phyloP scores from a whole-genome alignment of 495 filamentous ascomycete species.

The Daldinia decipiens region DNA sequence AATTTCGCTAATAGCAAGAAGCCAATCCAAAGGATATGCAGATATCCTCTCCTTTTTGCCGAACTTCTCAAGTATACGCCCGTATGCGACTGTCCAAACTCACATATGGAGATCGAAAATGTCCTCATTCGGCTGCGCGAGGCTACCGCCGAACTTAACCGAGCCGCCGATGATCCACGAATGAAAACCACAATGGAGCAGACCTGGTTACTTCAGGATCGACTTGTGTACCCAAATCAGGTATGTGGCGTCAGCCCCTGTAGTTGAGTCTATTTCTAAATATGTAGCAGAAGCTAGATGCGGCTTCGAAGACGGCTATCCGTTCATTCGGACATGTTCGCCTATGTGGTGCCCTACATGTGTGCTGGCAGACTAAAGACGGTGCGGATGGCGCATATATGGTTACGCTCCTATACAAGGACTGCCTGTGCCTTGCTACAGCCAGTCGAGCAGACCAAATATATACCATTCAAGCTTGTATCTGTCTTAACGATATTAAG shows the following conservation, averaged over 20 bases:
- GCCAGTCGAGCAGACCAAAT: constrained; percentile 66
- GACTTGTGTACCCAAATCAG: constrained; percentile 75
- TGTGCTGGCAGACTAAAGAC: constrained; percentile 78
- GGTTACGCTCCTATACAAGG: constrained; percentile 85
- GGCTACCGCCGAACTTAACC: constrained; percentile 78
- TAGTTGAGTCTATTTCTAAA: constrained; percentile 31
- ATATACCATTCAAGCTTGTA: constrained; percentile 79
- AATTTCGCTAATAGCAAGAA: constrained; percentile 51
- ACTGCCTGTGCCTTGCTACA: constrained; percentile 81
- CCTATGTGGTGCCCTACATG: constrained; percentile 87
- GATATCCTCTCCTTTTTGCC: constrained; percentile 87
- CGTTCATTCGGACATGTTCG: constrained; percentile 82
- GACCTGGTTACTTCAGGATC: constrained; percentile 81
- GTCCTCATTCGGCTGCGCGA: constrained; percentile 76
- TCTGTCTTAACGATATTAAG: constrained; percentile 74
- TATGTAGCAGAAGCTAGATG: constrained; percentile 51
- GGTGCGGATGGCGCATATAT: constrained; percentile 80
- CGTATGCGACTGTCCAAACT: constrained; percentile 81
- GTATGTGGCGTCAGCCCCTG: constrained; percentile 54
- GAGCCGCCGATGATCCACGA: constrained; percentile 71
- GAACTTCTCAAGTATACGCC: constrained; percentile 85
- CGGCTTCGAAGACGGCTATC: constrained; percentile 65
- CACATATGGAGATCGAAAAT: constrained; percentile 80
- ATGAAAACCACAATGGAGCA: constrained; percentile 70
- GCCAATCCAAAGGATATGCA: constrained; percentile 94